Evolutionary conservation across 208 protist genomes (phyloP).

Genomic region (Trypanosoma boissoni): DNA sequence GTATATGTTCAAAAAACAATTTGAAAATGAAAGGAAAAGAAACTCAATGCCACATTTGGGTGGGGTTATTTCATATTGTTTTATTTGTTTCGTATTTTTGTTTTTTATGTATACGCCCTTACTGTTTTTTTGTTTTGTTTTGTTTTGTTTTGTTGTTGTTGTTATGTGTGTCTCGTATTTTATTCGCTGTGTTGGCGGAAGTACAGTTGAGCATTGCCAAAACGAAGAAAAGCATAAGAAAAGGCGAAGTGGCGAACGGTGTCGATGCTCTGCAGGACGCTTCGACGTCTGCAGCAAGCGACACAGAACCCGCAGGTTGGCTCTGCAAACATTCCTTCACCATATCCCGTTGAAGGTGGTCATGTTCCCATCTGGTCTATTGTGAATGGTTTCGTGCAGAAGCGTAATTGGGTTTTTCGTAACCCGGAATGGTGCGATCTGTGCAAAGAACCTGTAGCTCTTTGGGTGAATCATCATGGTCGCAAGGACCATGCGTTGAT

Average conservation of each 20-base stretch:
- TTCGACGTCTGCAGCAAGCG: slow-evolving; percentile 19
- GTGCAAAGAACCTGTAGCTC: slow-evolving; percentile 83
- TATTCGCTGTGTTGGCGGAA: neutral
- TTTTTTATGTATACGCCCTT: neutral
- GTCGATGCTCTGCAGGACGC: slow-evolving; percentile 16
- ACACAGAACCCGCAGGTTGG: slow-evolving; percentile 26
- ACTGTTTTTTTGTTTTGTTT: slow-evolving; percentile 3
- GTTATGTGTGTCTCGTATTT: neutral
- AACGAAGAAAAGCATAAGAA: neutral
- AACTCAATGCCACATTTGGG: no score
- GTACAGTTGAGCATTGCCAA: neutral
- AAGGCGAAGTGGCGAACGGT: neutral
- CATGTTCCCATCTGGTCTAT: slow-evolving; percentile 86
- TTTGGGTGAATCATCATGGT: slow-evolving; percentile 87
- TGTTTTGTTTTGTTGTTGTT: slow-evolving; percentile 1
- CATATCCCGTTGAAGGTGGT: slow-evolving; percentile 79
- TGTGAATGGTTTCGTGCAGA: slow-evolving; percentile 75
- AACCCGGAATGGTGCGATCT: slow-evolving; percentile 88
- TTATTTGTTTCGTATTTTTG: neutral
- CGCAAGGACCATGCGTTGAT: slow-evolving; percentile 89
- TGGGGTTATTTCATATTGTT: neutral
- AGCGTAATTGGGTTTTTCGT: slow-evolving; percentile 82
- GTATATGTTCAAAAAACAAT: no score
- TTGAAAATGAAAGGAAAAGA: no score
- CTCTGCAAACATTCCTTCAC: slow-evolving; percentile 31